Conservation (phyloP, 352 stramenopile species). For the Pythium oligandrum region DNA sequence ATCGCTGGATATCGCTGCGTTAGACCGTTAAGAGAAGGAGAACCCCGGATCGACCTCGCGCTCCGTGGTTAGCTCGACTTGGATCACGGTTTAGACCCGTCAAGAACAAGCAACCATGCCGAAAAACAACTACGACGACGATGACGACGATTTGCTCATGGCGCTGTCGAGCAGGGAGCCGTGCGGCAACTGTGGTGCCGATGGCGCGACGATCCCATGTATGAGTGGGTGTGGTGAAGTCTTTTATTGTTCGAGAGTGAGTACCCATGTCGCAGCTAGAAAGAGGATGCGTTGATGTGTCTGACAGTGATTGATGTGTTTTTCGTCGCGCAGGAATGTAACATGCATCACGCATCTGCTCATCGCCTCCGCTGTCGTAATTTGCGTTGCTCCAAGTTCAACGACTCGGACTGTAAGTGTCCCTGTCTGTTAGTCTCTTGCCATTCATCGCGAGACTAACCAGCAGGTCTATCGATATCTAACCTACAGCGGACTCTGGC, state of each 20-base stretch:
- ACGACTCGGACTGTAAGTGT: constrained; percentile 81
- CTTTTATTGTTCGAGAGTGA: constrained; percentile 85
- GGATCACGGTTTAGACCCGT: too few relatives aligned
- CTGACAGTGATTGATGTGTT: neutral
- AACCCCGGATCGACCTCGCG: too few relatives aligned
- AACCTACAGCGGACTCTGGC: constrained; percentile 50
- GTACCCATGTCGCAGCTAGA: constrained; percentile 1
- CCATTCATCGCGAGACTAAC: constrained; percentile 1
- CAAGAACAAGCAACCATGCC: constrained; percentile 8
- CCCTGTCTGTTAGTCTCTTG: constrained; percentile 4
- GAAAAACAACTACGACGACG: constrained; percentile 82
- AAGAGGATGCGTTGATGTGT: too few relatives aligned
- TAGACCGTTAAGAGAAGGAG: too few relatives aligned
- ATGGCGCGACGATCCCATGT: constrained; percentile 81
- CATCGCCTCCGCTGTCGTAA: constrained; percentile 84
- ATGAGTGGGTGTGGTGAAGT: constrained; percentile 84
- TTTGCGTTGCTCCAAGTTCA: constrained; percentile 85
- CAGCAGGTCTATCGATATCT: too few relatives aligned
- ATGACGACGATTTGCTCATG: constrained; percentile 83
- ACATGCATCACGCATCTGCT: constrained; percentile 85
- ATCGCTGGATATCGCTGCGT: too few relatives aligned
- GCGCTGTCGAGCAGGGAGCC: constrained; percentile 84
- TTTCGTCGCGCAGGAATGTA: constrained; percentile 58
- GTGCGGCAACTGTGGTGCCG: constrained; percentile 75
- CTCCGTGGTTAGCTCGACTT: too few relatives aligned